Conservation (phyloP, 768 basidiomycete genomes). For the Gautieria morchelliformis region DNA sequence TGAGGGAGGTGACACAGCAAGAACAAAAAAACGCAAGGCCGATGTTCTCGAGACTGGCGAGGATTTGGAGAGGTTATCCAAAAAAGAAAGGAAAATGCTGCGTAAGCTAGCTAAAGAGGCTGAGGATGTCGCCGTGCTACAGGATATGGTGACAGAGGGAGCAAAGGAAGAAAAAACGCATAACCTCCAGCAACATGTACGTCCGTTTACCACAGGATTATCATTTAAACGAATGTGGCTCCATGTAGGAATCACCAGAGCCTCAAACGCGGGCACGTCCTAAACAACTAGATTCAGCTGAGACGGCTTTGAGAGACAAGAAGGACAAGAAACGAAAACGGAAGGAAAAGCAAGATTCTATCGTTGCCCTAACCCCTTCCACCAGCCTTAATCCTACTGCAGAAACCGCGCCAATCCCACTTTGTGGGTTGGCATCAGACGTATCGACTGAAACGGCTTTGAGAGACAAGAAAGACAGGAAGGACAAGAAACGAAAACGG, state of each 20-base stretch:
- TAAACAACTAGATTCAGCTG: background rate
- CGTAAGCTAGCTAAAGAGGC: constrained; percentile 12
- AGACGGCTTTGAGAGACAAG: constrained; percentile 15
- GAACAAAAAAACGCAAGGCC: constrained; percentile 11
- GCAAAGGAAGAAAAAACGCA: constrained; percentile 10
- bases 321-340: constrained; percentile 25
- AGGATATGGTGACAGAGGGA: constrained; percentile 3
- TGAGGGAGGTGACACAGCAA: constrained; percentile 11
- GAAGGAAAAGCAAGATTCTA: constrained; percentile 10
- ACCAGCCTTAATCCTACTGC: constrained; percentile 14
- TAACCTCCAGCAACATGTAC: background rate
- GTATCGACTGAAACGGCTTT: constrained; percentile 17
- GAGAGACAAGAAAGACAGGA: constrained; percentile 22
- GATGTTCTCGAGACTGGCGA: constrained; percentile 6
- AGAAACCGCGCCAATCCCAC: constrained; percentile 13
- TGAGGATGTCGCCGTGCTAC: background rate
- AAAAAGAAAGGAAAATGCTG: constrained; percentile 13
- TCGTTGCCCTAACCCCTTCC: constrained; percentile 9
- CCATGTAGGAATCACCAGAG: background rate
- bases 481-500: constrained; percentile 23
- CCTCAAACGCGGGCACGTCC: background rate
- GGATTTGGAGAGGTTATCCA: constrained; percentile 7
- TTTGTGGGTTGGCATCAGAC: constrained; percentile 16
- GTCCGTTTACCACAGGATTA: background rate
- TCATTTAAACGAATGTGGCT: background rate